Base-by-base conservation (phyloP, 495 filamentous ascomycete species). In the Xeromyces bisporus region DNA sequence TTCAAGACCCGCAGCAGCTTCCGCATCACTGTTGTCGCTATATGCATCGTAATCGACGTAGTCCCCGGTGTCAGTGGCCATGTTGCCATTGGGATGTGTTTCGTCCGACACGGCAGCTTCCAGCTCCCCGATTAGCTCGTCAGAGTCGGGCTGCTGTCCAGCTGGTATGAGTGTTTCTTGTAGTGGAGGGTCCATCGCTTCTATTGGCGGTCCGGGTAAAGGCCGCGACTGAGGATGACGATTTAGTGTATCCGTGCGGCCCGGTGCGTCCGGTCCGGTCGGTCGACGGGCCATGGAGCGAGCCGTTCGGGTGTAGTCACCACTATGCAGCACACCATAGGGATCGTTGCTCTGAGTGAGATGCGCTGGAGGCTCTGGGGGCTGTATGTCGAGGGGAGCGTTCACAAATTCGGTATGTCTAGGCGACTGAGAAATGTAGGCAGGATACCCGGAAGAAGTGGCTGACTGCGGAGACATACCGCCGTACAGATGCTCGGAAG, bases 1-100 rank as follows among this genome's bases (percentile, higher is more conserved):
- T 39, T 75, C 71, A 11, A 91, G 56, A 1, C 89, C 89, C 15
- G 80, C 82, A 13, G 79, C 78, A 15, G 82, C 87, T 51, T 99
- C 89, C 0, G 83, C 72, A 39, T 99, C 89, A 43, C 84, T 93
- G 16, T 82, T 80, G 37, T 89, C 69, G 42, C 66, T 71, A 37
- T 70, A 66, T 1, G 59, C 64, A 46, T 54, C 58, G 33, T 72
- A 69, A 36, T 67, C 62, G 20, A 62, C 52, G 33, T 58, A 53
- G 18, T 59, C 48, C 0, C 58, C 64, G 3, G 58, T 51, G 5
- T 55, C 50, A 7, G 55, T 57, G 21, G 62, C 51, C 16, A 53
- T 55, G 21, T 59, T 57, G 23, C 68, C 60, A 9, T 75, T 75
- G 2, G 60, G 56, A 26, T 62, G 60, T 1, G 55, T 58, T 34